Base-by-base conservation (phyloP, 768 basidiomycete species). In the Mrakia frigida region DNA sequence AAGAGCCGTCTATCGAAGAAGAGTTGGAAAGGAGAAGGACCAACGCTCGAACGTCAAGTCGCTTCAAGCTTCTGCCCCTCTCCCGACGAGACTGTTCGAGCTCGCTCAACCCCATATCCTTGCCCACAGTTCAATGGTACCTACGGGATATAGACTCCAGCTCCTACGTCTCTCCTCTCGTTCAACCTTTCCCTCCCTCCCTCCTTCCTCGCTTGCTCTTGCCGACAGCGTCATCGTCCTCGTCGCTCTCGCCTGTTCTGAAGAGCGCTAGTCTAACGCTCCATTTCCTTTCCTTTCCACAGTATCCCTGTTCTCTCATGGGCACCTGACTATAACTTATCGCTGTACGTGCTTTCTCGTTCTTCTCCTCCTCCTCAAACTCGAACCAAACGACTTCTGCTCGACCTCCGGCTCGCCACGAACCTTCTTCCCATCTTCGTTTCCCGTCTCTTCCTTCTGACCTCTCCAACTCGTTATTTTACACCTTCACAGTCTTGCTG, bases 401-500 rank as follows among this genome's bases (percentile, higher is more conserved):
- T 56, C 28, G 50, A 5, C 16, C 16, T 3, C 50, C 18, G 25
- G 23, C 53, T 53, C 53, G 21, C 25, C 23, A 23, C 53, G 43
- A 25, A 23, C 53, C 53, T n/a, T 53, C 53, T n/a, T 53, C 52
- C 52, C 52, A 53, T 53, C 52, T 53, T 21, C 52, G 16, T 21
- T 18, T 3, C 16, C 3, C 43, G 6, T 43, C 21, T 31, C 14
- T 14, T 21, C 21, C 14, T 33, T 35, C 59, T 21, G 16, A 13
- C 46, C 21, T 50, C 5, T 2, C 13, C 13, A 11, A 37, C 25
- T 60, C 1, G 2, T 60, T 33, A 25, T 53, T 18, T 25, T 50
- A 2, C 18, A 0, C 21, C 13, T 28, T 63, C 4, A 13, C 39
- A 89, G 88, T 56, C 84, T 90, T 33, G 85, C 87, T 14, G 89